Evolutionary conservation across 2,329 filamentous ascomycete species (phyloP), one percentile per base, ranked within the genome.

Genomic region (Fusarium guadeloupense): DNA sequence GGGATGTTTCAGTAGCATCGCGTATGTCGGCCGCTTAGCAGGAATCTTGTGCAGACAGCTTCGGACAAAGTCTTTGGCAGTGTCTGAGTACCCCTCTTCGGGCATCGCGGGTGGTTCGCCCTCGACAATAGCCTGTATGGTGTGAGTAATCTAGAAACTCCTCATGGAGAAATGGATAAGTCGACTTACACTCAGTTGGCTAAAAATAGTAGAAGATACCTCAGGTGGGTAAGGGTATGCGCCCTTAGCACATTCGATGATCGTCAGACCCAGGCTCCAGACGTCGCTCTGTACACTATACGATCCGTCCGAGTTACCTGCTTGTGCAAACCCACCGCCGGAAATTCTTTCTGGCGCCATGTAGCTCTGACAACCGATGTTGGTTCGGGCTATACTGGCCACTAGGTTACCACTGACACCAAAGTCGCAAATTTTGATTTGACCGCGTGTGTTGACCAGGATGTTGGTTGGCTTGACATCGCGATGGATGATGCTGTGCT

Each of bases 401-500:
- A 99, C 95, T 20, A 99, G 80, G 70, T 99, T 99, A 47, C 95
- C 95, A 66, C 91, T 96, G 50, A 99, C 95, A 52, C 95, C 95
- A 75, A 99, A 99, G 76, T 99, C 95, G 77, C 95, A 99, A 54
- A 99, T 97, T 78, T 99, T 99, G 80, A 98, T 84, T 72, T 97
- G 93, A 1, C 95, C 95, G 35, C 85, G 85, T 3, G 89, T 91
- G 76, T 98, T 99, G 75, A 92, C 87, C 2, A 99, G 83, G 56
- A 99, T 97, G 71, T 99, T 99, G n/a, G 95, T 99, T 2, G 95
- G 95, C 76, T 99, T 99, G 64, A 99, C 95, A 72, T 99, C 95
- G 64, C 95, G 89, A 74, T 99, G 95, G 65, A 99, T 99, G 76
- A 99, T 99, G 77, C 97, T 98, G 80, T 99, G 95, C 59, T 97